A percentile compares a stretch with the other conserved stretches of the same genome.
These are phyloP conservation scores for Nemania abortiva DNA, from an alignment of 2,329 filamentous ascomycete genomes.

Conservation along the genomic window DNA sequence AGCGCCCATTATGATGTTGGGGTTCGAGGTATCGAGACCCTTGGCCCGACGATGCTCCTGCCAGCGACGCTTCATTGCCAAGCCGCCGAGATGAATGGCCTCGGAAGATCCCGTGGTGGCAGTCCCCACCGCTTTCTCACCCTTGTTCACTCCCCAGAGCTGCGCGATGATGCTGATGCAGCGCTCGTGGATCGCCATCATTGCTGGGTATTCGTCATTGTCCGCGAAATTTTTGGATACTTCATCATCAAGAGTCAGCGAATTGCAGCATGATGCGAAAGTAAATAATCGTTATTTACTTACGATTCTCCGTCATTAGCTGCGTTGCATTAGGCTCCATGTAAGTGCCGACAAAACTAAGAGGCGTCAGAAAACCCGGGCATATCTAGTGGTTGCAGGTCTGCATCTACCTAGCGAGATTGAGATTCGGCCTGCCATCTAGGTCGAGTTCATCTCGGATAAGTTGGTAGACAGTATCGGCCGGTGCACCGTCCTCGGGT, in stretches of 20 bases:
- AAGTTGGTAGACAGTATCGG: slow-evolving; percentile 74
- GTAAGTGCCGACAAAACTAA: slow-evolving; percentile 76
- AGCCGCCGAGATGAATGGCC: slow-evolving; percentile 68
- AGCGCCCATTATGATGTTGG: slow-evolving; percentile 80
- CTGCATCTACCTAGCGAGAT: slow-evolving; percentile 66
- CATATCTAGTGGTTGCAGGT: slow-evolving; percentile 11
- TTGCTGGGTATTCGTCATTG: slow-evolving; percentile 73
- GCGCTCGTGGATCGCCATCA: slow-evolving; percentile 70
- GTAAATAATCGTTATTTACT: slow-evolving; percentile 47
- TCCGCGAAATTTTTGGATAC: slow-evolving; percentile 76
- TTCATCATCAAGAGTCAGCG: slow-evolving; percentile 13
- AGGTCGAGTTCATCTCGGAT: slow-evolving; percentile 73
- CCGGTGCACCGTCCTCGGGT: slow-evolving; percentile 67
- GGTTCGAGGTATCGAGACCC: slow-evolving; percentile 73
- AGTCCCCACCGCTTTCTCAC: slow-evolving; percentile 74
- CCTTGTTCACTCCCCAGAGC: slow-evolving; percentile 72
- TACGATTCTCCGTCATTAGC: slow-evolving; percentile 74
- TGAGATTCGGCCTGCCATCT: slow-evolving; percentile 75
- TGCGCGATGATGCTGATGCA: slow-evolving; percentile 77
- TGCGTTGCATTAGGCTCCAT: slow-evolving; percentile 75
- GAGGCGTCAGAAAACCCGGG: slow-evolving; percentile 29
- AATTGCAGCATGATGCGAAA: not conserved
- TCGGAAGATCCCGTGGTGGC: slow-evolving; percentile 75
- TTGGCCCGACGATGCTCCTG: slow-evolving; percentile 67
- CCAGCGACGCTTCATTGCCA: slow-evolving; percentile 82